Percentiles rank a stretch among this genome's conserved stretches.
phyloP scores from a whole-genome alignment of 768 basidiomycete species.

The Amanita fuliginea region DNA sequence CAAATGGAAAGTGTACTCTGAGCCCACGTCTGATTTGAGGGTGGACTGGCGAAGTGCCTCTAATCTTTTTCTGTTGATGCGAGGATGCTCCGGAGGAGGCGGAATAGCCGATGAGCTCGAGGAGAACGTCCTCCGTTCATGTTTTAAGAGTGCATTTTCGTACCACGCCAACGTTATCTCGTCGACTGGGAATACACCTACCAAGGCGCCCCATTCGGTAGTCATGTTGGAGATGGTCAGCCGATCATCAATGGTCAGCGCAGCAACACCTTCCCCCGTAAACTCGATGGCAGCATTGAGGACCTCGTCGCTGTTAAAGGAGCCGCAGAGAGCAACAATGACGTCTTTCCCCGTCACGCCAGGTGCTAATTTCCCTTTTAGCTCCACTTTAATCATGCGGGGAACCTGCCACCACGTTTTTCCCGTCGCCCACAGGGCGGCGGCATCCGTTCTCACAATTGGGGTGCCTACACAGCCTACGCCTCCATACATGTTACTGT shows the following conservation, averaged over 20 bases:
- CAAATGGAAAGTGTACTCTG: slow-evolving; percentile 79
- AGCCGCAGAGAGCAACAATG: slow-evolving; percentile 92
- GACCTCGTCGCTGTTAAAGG: slow-evolving; percentile 94
- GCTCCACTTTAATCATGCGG: slow-evolving; percentile 89
- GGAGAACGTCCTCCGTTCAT: slow-evolving; percentile 70
- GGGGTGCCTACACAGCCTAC: slow-evolving; percentile 96
- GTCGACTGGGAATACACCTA: slow-evolving; percentile 92
- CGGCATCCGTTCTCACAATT: slow-evolving; percentile 91
- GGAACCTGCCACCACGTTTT: slow-evolving; percentile 99
- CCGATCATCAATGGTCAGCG: slow-evolving; percentile 80
- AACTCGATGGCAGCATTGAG: slow-evolving; percentile 97
- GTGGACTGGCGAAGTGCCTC: slow-evolving; percentile 43
- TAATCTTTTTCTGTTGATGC: slow-evolving; percentile 70
- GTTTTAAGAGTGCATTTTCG: slow-evolving; percentile 55
- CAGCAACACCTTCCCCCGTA: slow-evolving; percentile 74
- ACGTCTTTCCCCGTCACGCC: slow-evolving; percentile 98
- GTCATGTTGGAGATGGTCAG: slow-evolving; percentile 99
- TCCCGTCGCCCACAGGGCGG: slow-evolving; percentile 95
- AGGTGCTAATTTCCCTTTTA: slow-evolving; percentile 67
- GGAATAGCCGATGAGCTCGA: slow-evolving; percentile 44
- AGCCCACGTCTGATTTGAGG: slow-evolving; percentile 64
- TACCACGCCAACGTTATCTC: slow-evolving; percentile 80
- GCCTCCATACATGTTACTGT: slow-evolving; percentile 99
- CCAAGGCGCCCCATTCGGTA: slow-evolving; percentile 98
- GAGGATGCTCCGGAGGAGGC: slow-evolving; percentile 70